Evolutionary conservation across 2,329 filamentous ascomycete genomes (phyloP), one percentile per base, ranked within the genome.

Genomic region (Tolypocladium pustulatum): DNA sequence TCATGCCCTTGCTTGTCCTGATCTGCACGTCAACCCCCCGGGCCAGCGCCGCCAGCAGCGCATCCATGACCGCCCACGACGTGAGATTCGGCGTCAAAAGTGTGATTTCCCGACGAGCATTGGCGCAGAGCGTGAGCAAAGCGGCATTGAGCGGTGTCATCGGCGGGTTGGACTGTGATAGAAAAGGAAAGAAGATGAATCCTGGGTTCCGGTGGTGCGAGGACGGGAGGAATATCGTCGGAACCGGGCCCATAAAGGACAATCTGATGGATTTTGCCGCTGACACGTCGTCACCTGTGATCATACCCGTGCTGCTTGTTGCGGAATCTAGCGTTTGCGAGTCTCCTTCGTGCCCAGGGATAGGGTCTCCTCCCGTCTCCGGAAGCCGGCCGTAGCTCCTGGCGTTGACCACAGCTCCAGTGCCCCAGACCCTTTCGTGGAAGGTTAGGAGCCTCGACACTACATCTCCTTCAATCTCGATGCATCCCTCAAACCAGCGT

Each of bases 31-130:
- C 72, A 13, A 94, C 81, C 1, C 89, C 88, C 1, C 88, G 80
- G 4, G 72, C 64, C 0, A 93, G 73, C 0, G 88, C 87, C 0
- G 73, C 73, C 0, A 88, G 64, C 0, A 95, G 69, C 0, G 81
- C 83, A 0, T 80, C 72, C 0, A 91, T 73, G 0, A 90, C 83
- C 0, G 87, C 79, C 54, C 78, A 76, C 0, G 84, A 84, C 0
- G 90, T 95, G 1, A 94, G 68, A 59, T 94, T 95, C 0, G 90
- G 90, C 0, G 90, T 91, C 63, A 91, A 83, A 4, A 94, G 80
- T 60, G 83, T 85, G 57, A 94, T 85, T 20, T 73, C 76, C 13
- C 68, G 73, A 37, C 77, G 74, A 0, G 89, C 87, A 52, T 77
- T 79, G 1, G 75, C 71, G 46, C 92, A 76, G 0, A 89, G 72